phyloP scores from a whole-genome alignment of 208 protist species.

The Trypanosomatidae sp. region DNA sequence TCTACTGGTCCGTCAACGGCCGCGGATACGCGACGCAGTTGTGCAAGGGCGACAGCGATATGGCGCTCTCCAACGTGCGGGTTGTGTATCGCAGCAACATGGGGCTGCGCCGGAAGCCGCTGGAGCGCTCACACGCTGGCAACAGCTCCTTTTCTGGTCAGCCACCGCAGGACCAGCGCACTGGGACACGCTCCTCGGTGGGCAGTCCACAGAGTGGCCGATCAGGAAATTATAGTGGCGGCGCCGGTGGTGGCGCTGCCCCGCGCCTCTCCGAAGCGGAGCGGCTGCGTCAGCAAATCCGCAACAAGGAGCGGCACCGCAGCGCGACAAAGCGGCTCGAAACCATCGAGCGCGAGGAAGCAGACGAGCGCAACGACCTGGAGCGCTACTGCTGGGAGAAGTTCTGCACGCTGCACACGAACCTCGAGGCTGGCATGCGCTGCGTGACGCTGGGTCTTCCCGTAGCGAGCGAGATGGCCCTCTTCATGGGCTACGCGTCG shows the following conservation, averaged over 20 bases:
- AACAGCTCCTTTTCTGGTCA: too few species aligned
- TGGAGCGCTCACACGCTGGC: conserved; percentile 25
- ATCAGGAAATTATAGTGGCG: too few species aligned
- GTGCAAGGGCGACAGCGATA: conserved; percentile 57
- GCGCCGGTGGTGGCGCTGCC: not conserved
- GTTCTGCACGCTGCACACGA: conserved; percentile 18
- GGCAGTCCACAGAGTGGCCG: too few species aligned
- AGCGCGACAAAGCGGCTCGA: conserved; percentile 28
- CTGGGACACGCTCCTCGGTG: too few species aligned
- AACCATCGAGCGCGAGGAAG: conserved; percentile 36
- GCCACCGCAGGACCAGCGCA: too few species aligned
- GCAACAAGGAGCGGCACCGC: conserved; percentile 38
- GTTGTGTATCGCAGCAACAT: conserved; percentile 61
- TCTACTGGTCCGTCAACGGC: conserved; percentile 74
- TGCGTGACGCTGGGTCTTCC: conserved; percentile 7
- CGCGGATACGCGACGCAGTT: conserved; percentile 57
- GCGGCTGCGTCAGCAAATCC: conserved; percentile 44
- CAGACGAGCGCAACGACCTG: conserved; percentile 32
- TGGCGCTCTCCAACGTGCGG: conserved; percentile 53
- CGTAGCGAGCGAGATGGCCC: conserved; percentile 10
- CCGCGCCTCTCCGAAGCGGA: conserved; percentile 23
- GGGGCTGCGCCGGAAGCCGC: conserved; percentile 14
- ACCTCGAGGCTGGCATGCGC: conserved; percentile 11
- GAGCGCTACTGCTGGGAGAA: conserved; percentile 22
- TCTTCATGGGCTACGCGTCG: conserved; percentile 17